phyloP scores from a whole-genome alignment of 306 rosid species.

The Hippophae gyantsensis region DNA sequence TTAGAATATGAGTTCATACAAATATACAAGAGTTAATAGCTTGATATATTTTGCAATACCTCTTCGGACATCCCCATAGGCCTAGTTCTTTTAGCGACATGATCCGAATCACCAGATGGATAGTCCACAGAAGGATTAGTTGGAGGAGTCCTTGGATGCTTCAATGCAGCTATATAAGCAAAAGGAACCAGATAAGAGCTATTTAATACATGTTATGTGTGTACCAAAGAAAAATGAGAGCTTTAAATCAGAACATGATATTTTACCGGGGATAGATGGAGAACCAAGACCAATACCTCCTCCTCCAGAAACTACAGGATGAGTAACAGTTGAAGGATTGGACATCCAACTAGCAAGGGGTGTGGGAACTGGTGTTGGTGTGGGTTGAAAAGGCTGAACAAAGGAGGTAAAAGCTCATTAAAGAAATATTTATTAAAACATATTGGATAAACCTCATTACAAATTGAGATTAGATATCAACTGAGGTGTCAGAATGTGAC shows the following conservation, averaged over 20 bases:
- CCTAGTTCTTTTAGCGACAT: constrained; percentile 79
- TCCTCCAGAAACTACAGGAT: constrained; percentile 83
- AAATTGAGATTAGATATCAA: too few species aligned
- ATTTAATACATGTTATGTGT: constrained; percentile 7
- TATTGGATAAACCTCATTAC: background rate
- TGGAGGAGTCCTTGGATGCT: constrained; percentile 96
- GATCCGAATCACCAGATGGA: constrained; percentile 90
- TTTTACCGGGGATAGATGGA: constrained; percentile 83
- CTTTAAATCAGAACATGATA: constrained; percentile 13
- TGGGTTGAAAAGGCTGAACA: constrained; percentile 85
- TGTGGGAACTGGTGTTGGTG: constrained; percentile 69
- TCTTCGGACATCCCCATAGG: constrained; percentile 82
- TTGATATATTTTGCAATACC: constrained; percentile 31
- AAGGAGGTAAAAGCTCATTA: constrained; percentile 15
- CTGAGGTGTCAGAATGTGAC: too few species aligned
- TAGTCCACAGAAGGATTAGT: constrained; percentile 83
- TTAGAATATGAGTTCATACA: background rate
- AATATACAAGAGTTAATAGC: background rate
- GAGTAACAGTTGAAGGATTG: constrained; percentile 79
- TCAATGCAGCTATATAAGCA: constrained; percentile 63
- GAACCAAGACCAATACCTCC: constrained; percentile 92
- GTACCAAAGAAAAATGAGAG: constrained; percentile 7
- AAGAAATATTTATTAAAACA: constrained; percentile 8
- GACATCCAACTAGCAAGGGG: constrained; percentile 99
- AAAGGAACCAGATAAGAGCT: constrained; percentile 22